Evolutionary conservation across 768 basidiomycete genomes (phyloP).

Genomic region (Amanita inopinata): DNA sequence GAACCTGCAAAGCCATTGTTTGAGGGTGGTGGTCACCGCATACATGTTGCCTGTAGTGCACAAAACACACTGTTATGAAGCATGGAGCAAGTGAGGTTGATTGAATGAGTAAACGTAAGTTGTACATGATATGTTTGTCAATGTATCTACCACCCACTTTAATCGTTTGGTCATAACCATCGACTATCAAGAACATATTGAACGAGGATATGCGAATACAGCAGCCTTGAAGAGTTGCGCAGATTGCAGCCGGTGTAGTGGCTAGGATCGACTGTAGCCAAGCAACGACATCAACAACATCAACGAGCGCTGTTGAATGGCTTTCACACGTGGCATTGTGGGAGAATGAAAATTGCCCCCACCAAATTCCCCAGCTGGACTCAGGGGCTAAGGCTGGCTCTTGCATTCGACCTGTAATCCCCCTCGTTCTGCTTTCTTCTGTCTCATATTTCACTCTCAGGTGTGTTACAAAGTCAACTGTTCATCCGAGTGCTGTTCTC

Average conservation of each 20-base stretch:
- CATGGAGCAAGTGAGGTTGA: too few species aligned
- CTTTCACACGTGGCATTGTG: slow-evolving; percentile 18
- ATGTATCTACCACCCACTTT: too few species aligned
- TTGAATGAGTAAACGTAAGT: too few species aligned
- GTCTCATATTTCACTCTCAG: not conserved
- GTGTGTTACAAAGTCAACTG: not conserved
- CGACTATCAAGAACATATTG: too few species aligned
- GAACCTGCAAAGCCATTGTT: too few species aligned
- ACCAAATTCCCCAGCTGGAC: slow-evolving; percentile 12
- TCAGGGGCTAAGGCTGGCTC: slow-evolving; percentile 18
- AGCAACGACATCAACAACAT: not conserved
- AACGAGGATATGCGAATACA: too few species aligned
- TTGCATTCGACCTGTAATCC: slow-evolving; percentile 11
- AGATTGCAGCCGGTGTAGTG: slow-evolving; percentile 1
- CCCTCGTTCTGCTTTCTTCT: slow-evolving; percentile 4
- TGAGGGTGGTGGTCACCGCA: too few species aligned
- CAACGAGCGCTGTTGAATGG: too few species aligned
- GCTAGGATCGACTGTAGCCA: not conserved
- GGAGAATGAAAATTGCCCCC: slow-evolving; percentile 19
- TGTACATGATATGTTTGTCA: too few species aligned
- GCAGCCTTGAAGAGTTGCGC: not conserved
- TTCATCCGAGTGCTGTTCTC: not conserved
- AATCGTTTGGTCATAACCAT: too few species aligned
- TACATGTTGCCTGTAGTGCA: too few species aligned
- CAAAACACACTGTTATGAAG: too few species aligned